phyloP scores from a whole-genome alignment of 75 land plant genomes.

The Sequoiadendron giganteum region DNA sequence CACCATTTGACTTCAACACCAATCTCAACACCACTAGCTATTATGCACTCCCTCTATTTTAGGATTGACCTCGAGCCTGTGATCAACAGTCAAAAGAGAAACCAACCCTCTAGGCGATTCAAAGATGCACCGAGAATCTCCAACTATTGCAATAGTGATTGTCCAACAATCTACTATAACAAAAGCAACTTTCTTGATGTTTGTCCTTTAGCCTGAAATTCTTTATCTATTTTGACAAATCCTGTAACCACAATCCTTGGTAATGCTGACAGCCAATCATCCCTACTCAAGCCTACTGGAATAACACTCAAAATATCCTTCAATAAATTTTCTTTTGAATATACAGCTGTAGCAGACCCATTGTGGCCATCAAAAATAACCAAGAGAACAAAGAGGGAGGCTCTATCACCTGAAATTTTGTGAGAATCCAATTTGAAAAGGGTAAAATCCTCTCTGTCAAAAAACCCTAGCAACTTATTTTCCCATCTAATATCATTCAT shows the following conservation, averaged over 20 bases:
- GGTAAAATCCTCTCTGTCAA: too few relatives aligned
- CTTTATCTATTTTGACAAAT: constrained; percentile 95
- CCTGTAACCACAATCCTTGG: constrained; percentile 97
- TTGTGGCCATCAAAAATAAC: constrained; percentile 98
- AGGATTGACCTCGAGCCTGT: constrained; percentile 76
- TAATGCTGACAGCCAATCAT: constrained; percentile 90
- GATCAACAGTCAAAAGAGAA: constrained; percentile 72
- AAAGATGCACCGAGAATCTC: constrained; percentile 79
- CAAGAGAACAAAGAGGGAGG: too few relatives aligned
- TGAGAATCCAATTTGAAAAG: too few relatives aligned
- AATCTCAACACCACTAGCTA: too few relatives aligned
- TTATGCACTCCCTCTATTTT: too few relatives aligned
- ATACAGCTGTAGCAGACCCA: constrained; percentile 93
- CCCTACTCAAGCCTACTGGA: constrained; percentile 75
- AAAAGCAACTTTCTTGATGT: constrained; percentile 83
- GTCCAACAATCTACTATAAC: constrained; percentile 76
- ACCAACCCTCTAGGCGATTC: constrained; percentile 79
- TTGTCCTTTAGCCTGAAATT: constrained; percentile 82
- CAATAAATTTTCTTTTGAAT: constrained; percentile 85
- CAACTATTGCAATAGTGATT: constrained; percentile 82
- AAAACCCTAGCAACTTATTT: too few relatives aligned
- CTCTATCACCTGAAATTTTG: too few relatives aligned
- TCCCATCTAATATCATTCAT: too few relatives aligned
- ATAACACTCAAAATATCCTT: constrained; percentile 81
- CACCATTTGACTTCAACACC: too few relatives aligned